Percentiles rank a stretch among this genome's conserved stretches.
Evolutionary conservation across 257 asterid species (phyloP).

Genomic region (Pogostemon cablin): DNA sequence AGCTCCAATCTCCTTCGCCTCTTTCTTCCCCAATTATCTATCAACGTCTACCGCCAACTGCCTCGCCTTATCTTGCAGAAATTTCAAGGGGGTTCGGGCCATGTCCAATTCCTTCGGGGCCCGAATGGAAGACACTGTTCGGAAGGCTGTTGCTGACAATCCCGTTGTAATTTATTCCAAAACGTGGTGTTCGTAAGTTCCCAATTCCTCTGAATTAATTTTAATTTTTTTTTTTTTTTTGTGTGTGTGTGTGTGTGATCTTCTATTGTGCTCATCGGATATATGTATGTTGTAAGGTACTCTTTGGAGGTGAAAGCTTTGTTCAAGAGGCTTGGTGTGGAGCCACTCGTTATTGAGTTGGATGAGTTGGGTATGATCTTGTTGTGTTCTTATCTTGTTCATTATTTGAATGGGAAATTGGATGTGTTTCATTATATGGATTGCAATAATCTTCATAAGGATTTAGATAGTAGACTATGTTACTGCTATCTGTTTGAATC

Average conservation of each 20-base stretch:
- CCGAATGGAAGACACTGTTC: slow-evolving; percentile 62
- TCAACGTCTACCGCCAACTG: slow-evolving; percentile 23
- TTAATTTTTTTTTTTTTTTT: neutral
- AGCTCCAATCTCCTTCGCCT: slow-evolving; percentile 27
- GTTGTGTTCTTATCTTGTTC: neutral
- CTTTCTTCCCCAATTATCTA: slow-evolving; percentile 19
- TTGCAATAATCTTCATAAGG: neutral
- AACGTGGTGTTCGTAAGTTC: slow-evolving; percentile 89
- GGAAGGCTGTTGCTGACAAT: slow-evolving; percentile 55
- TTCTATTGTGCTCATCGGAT: neutral
- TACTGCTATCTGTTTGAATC: no score
- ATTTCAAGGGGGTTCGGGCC: slow-evolving; percentile 48
- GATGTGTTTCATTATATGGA: neutral
- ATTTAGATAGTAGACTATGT: no score
- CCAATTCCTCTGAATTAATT: neutral
- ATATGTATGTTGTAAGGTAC: slow-evolving; percentile 45
- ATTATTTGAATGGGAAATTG: neutral
- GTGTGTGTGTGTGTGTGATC: neutral
- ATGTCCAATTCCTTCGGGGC: slow-evolving; percentile 64
- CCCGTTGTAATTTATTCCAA: slow-evolving; percentile 95
- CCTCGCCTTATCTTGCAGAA: slow-evolving; percentile 19
- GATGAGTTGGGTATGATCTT: slow-evolving; percentile 66
- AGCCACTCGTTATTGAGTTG: slow-evolving; percentile 81
- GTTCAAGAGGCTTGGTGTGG: slow-evolving; percentile 80
- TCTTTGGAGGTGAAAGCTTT: slow-evolving; percentile 80